Percentiles rank a stretch among this genome's conserved stretches.
Conservation (phyloP, 2,329 filamentous ascomycete species). For the Pestalotiopsis sp. region DNA sequence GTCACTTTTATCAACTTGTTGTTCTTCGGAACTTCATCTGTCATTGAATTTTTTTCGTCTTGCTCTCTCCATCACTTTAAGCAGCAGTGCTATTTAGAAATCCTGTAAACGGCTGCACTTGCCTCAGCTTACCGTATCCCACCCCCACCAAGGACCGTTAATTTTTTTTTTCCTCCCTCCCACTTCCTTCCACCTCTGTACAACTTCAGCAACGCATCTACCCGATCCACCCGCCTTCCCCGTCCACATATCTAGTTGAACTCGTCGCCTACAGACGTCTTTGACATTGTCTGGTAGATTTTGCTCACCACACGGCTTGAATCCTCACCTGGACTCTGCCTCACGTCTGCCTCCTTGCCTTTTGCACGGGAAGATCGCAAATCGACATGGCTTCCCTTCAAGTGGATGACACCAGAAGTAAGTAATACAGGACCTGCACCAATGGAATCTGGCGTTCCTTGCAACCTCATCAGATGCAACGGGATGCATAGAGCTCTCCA, state of each 20-base stretch:
- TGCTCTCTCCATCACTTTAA: not conserved
- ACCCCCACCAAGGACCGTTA: not conserved
- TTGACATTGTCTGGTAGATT: not conserved
- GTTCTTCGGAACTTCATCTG: not conserved
- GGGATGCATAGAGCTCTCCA: not conserved
- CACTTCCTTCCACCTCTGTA: not conserved
- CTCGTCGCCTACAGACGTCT: not conserved
- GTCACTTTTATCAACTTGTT: not conserved
- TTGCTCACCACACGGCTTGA: not conserved
- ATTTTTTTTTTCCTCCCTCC: not conserved
- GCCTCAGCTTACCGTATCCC: not conserved
- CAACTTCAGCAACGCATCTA: constrained; percentile 6
- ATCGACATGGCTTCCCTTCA: constrained; percentile 34
- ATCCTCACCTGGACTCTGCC: constrained; percentile 8
- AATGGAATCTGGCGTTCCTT: not conserved
- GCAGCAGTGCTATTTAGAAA: not conserved
- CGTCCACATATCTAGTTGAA: not conserved
- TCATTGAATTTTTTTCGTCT: not conserved
- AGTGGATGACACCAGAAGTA: constrained; percentile 42
- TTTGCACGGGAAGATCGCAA: constrained; percentile 32
- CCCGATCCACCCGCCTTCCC: constrained; percentile 4
- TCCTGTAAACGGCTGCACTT: not conserved
- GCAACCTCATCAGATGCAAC: not conserved
- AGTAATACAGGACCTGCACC: constrained; percentile 17
- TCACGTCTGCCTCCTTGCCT: not conserved